Base-by-base conservation (phyloP, 2,329 filamentous ascomycete genomes). In the Fusarium sp. region DNA sequence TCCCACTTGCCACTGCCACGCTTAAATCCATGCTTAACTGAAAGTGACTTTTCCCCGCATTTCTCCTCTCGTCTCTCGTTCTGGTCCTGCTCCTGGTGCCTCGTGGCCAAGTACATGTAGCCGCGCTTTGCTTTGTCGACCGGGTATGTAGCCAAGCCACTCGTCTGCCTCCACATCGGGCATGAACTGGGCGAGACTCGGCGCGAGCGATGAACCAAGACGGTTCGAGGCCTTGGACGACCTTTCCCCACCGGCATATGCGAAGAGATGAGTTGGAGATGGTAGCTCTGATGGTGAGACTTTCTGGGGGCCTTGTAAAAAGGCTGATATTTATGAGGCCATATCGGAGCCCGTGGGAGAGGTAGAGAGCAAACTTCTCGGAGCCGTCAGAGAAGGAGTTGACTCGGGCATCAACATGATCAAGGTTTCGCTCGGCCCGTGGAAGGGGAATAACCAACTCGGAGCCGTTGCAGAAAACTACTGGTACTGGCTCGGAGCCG, bases 11-110 rank as follows among this genome's bases (percentile, higher is more conserved):
- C 45, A 63, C 63, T 20, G 37, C 34, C 57, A 66, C 62, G 72
- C 72, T 75, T 75, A 75, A 74, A 67, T 58, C 68, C 72, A 74
- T 73, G 72, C 72, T 75, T 52, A 52, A 52, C 48, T 52, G 27
- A 18, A 52, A 52, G 48, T 52, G 48, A 32, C 27, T 52, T 52
- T 32, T 20, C 48, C 48, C 48, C 48, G 48, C 48, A 52, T 30
- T 52, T 52, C 48, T 52, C 48, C 48, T 52, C 48, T 32, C n/a
- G 16, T 52, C 48, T 32, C 48, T 27, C 27, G 8, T 25, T 32
- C 48, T 50, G 8, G 14, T 25, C 23, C 45, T 50, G 41, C 45
- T 48, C 45, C 25, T 27, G 25, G 25, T 32, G 35, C 18, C 48
- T 52, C 48, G 48, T 52, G 48, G 48, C 27, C 45, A 27, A 50